Conservation (phyloP, 2,329 filamentous ascomycete species). For the Fusarium buharicum region DNA sequence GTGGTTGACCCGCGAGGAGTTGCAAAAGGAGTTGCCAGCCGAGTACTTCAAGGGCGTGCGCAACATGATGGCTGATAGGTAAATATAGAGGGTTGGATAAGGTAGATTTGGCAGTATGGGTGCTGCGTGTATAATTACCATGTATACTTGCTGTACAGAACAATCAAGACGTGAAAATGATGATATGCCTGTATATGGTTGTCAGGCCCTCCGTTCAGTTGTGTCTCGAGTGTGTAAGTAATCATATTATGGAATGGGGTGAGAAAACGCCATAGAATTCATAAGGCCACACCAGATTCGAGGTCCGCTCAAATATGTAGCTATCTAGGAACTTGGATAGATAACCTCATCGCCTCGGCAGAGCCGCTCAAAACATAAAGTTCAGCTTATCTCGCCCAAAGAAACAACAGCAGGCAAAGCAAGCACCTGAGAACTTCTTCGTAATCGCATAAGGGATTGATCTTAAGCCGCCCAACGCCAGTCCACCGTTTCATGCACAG, state of each 20-base stretch:
- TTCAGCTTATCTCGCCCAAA: constrained; percentile 22
- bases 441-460: constrained; percentile 42
- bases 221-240: neutral
- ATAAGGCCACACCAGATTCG: neutral
- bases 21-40: constrained; percentile 71
- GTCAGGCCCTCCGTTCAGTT: neutral
- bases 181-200: neutral
- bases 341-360: constrained; percentile 28
- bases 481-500: constrained; percentile 31
- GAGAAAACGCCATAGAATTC: constrained; percentile 1
- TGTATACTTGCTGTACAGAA: constrained; percentile 48
- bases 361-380: constrained; percentile 24
- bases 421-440: constrained; percentile 34
- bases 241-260: neutral
- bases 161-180: constrained; percentile 22
- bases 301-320: constrained; percentile 25
- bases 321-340: neutral
- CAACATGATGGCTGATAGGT: constrained; percentile 87
- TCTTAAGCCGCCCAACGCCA: constrained; percentile 45
- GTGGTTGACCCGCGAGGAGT: constrained; percentile 92
- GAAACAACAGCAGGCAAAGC: constrained; percentile 23
- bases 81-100: constrained; percentile 41
- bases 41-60: constrained; percentile 79
- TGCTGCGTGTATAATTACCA: constrained; percentile 46
- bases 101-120: constrained; percentile 23